phyloP scores from a whole-genome alignment of 331 rosid genomes.

The Arachis monticola region DNA sequence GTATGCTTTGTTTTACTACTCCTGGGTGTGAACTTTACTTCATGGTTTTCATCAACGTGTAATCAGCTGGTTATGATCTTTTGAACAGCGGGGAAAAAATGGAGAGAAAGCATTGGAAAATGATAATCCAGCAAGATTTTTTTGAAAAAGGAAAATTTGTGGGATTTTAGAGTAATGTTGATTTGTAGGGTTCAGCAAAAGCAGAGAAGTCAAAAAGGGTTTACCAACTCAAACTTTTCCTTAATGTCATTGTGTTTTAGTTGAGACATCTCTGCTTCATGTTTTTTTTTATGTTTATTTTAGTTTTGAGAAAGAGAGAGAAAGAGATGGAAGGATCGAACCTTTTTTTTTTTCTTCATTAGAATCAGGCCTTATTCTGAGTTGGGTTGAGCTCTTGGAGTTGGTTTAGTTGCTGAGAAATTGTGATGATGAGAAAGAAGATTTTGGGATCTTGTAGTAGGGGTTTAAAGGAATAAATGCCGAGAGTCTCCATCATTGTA shows the following conservation, averaged over 20 bases:
- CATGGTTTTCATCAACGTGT: not conserved
- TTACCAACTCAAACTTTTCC: constrained; percentile 40
- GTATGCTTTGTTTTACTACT: constrained; percentile 3
- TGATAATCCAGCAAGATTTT: not conserved
- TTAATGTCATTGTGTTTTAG: constrained; percentile 28
- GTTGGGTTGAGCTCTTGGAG: constrained; percentile 6
- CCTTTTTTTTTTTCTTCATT: not conserved
- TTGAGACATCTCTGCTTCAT: not conserved
- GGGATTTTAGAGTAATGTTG: constrained; percentile 34
- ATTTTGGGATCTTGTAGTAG: constrained; percentile 35
- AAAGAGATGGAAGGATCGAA: not conserved
- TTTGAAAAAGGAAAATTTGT: not conserved
- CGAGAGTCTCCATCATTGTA: constrained; percentile 21
- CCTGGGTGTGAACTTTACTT: not conserved
- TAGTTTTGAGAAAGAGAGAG: not conserved
- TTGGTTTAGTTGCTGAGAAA: constrained; percentile 23
- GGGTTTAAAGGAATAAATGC: constrained; percentile 30
- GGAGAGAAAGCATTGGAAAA: constrained; percentile 16
- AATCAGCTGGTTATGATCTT: constrained; percentile 3
- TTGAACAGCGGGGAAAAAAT: not conserved
- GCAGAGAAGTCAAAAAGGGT: constrained; percentile 41
- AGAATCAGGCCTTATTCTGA: constrained; percentile 12
- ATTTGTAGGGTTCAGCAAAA: constrained; percentile 34
- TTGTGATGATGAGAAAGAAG: constrained; percentile 19
- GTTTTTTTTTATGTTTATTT: not conserved